A percentile compares a stretch with the other conserved stretches of the same genome.
phyloP scores from a whole-genome alignment of 257 asterid species.

The Ilex asprella region DNA sequence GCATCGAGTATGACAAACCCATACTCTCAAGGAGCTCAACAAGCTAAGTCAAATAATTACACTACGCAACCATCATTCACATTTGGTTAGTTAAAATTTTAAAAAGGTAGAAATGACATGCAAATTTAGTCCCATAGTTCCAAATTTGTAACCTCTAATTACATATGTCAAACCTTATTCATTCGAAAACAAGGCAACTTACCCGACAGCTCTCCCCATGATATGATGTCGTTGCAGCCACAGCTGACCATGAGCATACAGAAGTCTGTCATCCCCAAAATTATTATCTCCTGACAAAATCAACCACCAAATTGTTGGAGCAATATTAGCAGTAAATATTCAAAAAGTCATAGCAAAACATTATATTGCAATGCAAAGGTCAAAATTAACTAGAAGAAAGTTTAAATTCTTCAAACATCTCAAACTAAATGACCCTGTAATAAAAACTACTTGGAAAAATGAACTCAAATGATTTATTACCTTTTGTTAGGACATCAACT shows the following conservation, averaged over 20 bases:
- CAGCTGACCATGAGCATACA: constrained; percentile 93
- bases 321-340: neutral
- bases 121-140: too few relatives aligned
- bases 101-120: too few relatives aligned
- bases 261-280: constrained; percentile 90
- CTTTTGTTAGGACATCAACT: constrained; percentile 96
- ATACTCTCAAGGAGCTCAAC: too few relatives aligned
- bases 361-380: neutral
- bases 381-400: neutral
- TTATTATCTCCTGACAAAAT: constrained; percentile 77
- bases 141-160: neutral
- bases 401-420: neutral
- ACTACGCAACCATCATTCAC: too few relatives aligned
- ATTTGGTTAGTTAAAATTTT: too few relatives aligned
- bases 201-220: constrained; percentile 99
- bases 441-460: neutral
- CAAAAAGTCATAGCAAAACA: neutral
- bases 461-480: constrained; percentile 20
- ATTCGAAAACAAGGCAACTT: constrained; percentile 19
- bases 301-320: constrained; percentile 17
- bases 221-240: constrained; percentile 93
- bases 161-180: neutral
- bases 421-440: neutral
- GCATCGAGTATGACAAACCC: too few relatives aligned
- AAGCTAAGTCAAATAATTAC: too few relatives aligned